A percentile compares a stretch with the other conserved stretches of the same genome.
phyloP scores from a whole-genome alignment of 345 rosid genomes.

The Fremontodendron californicum region DNA sequence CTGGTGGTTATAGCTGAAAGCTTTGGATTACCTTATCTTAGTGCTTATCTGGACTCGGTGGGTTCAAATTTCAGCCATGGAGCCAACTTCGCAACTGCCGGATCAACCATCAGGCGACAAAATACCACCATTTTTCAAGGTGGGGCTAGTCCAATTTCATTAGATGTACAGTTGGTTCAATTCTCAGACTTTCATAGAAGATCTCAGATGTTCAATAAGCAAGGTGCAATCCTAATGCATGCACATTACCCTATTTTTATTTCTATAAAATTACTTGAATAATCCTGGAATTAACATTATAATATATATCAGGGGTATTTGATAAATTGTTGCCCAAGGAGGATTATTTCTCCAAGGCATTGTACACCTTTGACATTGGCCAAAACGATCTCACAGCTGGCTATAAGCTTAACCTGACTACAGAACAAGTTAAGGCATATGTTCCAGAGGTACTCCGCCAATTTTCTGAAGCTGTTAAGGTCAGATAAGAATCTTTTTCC shows the following conservation, averaged over 20 bases:
- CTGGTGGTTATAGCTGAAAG: conserved; percentile 9
- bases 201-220: conserved; percentile 32
- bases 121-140: conserved; percentile 51
- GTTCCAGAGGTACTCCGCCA: conserved; percentile 52
- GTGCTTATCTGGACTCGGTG: conserved; percentile 5
- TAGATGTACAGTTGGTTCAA: conserved; percentile 59
- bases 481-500: conserved; percentile 14
- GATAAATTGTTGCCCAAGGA: conserved; percentile 39
- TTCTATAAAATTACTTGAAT: background rate
- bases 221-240: conserved; percentile 34
- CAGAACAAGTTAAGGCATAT: conserved; percentile 49
- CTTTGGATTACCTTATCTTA: conserved; percentile 6
- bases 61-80: conserved; percentile 81
- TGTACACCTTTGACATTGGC: conserved; percentile 53
- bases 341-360: conserved; percentile 33
- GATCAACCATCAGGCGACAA: conserved; percentile 60
- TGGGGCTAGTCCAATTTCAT: conserved; percentile 68
- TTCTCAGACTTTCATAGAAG: conserved; percentile 49
- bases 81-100: conserved; percentile 79
- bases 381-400: conserved; percentile 69
- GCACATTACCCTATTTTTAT: background rate
- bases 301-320: conserved; percentile 33
- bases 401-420: conserved; percentile 56
- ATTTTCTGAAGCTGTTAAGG: conserved; percentile 39
- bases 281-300: background rate